Evolutionary conservation across 1,139 yeast genomes (phyloP).

Genomic region (Candida anutae): DNA sequence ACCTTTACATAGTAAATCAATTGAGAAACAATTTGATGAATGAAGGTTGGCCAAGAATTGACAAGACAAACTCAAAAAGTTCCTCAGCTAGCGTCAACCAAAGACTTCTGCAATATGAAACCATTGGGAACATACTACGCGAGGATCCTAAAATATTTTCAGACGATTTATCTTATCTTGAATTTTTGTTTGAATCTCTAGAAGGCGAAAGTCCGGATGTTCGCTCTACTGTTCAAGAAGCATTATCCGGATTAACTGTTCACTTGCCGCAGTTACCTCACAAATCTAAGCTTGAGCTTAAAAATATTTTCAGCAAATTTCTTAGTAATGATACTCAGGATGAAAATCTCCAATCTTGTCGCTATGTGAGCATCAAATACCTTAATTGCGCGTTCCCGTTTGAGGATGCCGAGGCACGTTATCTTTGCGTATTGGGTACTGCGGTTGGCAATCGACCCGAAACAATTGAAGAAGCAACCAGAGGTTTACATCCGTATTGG

Average conservation of each 20-base stretch:
- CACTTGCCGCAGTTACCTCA: slow-evolving; percentile 37
- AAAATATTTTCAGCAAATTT: slow-evolving; percentile 31
- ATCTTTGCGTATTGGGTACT: slow-evolving; percentile 62
- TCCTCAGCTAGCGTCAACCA: slow-evolving; percentile 26
- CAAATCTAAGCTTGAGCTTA: slow-evolving; percentile 35
- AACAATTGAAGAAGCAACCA: slow-evolving; percentile 70
- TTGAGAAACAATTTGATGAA: slow-evolving; percentile 43
- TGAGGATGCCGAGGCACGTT: slow-evolving; percentile 59
- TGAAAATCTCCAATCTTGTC: slow-evolving; percentile 30
- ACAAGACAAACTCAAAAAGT: slow-evolving; percentile 22
- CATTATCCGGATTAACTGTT: slow-evolving; percentile 52
- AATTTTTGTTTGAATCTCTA: slow-evolving; percentile 68
- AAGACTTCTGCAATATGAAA: slow-evolving; percentile 67
- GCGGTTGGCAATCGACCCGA: slow-evolving; percentile 55
- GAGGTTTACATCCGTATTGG: slow-evolving; percentile 79
- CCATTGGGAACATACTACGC: slow-evolving; percentile 59
- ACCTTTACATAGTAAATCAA: slow-evolving; percentile 39
- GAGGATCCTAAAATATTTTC: slow-evolving; percentile 38
- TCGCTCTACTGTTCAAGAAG: slow-evolving; percentile 64
- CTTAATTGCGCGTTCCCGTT: slow-evolving; percentile 63
- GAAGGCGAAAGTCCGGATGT: slow-evolving; percentile 57
- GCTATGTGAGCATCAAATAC: slow-evolving; percentile 61
- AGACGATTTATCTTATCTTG: slow-evolving; percentile 44
- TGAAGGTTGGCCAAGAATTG: slow-evolving; percentile 55
- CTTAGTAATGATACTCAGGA: slow-evolving; percentile 17